Conservation (phyloP, 345 rosid genomes). For the Chamaenerion angustifolium region DNA sequence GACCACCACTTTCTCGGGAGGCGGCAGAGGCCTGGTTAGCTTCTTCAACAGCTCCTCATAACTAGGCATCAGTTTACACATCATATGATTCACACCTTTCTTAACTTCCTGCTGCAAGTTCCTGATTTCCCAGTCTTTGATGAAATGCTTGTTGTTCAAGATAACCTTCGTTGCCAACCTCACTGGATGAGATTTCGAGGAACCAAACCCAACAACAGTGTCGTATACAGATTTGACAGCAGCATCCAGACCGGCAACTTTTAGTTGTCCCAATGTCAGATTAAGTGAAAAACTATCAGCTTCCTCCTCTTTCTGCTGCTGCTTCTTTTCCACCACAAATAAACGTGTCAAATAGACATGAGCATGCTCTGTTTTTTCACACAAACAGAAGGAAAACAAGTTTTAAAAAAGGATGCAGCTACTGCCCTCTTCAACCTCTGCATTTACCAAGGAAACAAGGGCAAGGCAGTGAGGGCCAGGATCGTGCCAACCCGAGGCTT, state of each 20-base stretch:
- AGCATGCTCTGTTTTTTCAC: too few species aligned
- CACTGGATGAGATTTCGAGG: slow-evolving; percentile 23
- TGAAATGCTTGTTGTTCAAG: slow-evolving; percentile 38
- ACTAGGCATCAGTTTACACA: slow-evolving; percentile 28
- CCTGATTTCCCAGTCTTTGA: slow-evolving; percentile 28
- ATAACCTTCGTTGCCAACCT: slow-evolving; percentile 19
- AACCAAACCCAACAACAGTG: slow-evolving; percentile 21
- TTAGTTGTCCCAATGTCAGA: not conserved
- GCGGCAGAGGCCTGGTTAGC: slow-evolving; percentile 29
- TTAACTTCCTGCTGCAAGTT: too few species aligned
- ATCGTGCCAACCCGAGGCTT: too few species aligned
- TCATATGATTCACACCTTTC: not conserved
- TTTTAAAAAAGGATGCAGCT: too few species aligned
- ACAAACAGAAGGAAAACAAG: too few species aligned
- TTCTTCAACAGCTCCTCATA: slow-evolving; percentile 23
- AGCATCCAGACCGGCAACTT: slow-evolving; percentile 9
- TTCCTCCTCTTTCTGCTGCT: too few species aligned
- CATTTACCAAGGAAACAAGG: too few species aligned
- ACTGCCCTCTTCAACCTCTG: too few species aligned
- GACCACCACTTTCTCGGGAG: slow-evolving; percentile 26
- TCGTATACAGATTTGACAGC: slow-evolving; percentile 30
- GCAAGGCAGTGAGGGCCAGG: too few species aligned
- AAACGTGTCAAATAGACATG: too few species aligned
- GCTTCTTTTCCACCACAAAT: too few species aligned
- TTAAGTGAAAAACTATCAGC: too few species aligned